phyloP scores from a whole-genome alignment of 305 asterid genomes.

The Galium porrigens region DNA sequence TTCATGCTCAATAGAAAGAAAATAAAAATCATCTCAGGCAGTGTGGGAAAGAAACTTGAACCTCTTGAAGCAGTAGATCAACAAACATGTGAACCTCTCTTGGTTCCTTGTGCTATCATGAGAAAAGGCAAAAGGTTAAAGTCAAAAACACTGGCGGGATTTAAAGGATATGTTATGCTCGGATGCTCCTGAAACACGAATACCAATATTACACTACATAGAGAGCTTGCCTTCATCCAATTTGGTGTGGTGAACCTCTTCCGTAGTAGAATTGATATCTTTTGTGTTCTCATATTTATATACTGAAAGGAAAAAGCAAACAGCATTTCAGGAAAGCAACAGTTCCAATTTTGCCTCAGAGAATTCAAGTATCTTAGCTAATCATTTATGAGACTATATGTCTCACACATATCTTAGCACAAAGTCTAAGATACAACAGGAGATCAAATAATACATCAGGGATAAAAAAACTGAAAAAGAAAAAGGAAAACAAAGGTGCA shows the following conservation, averaged over 20 bases:
- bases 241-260: slow-evolving; percentile 86
- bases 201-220: slow-evolving; percentile 4
- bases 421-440: neutral
- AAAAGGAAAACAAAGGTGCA: slow-evolving; percentile 6
- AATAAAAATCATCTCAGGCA: neutral
- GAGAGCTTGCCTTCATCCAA: slow-evolving; percentile 68
- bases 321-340: slow-evolving; percentile 5
- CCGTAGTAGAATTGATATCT: slow-evolving; percentile 57
- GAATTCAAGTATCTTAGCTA: slow-evolving; percentile 3
- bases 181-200: slow-evolving; percentile 4
- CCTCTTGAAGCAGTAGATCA: slow-evolving; percentile 86
- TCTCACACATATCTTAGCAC: neutral
- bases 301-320: slow-evolving; percentile 46
- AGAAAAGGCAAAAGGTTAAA: slow-evolving; percentile 6
- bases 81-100: slow-evolving; percentile 97
- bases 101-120: slow-evolving; percentile 78
- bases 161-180: neutral
- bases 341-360: neutral
- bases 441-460: neutral
- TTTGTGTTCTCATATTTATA: slow-evolving; percentile 65
- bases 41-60: slow-evolving; percentile 16
- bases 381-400: slow-evolving; percentile 1
- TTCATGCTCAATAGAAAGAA: neutral
- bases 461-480: neutral
- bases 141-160: slow-evolving; percentile 10